Evolutionary conservation across 306 rosid species (phyloP).

Genomic region (Inga laurina): DNA sequence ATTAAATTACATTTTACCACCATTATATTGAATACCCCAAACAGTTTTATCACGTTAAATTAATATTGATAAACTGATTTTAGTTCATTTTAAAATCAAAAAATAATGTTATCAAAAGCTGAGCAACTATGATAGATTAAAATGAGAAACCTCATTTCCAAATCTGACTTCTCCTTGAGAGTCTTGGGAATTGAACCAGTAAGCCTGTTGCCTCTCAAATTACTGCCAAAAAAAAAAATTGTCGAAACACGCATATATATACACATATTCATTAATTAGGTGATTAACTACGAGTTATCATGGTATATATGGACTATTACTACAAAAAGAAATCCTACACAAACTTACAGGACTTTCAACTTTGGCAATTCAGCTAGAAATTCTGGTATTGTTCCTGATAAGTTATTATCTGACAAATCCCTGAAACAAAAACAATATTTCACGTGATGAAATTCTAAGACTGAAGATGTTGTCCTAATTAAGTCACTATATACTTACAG

Average conservation of each 20-base stretch:
- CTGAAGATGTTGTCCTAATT: neutral
- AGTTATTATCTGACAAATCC: slow-evolving; percentile 43
- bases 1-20: neutral
- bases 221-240: slow-evolving; percentile 2
- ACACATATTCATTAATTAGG: neutral
- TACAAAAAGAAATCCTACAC: neutral
- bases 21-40: neutral
- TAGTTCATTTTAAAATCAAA: neutral
- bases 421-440: slow-evolving; percentile 8
- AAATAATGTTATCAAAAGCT: neutral
- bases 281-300: too few relatives aligned
- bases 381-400: slow-evolving; percentile 41
- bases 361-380: slow-evolving; percentile 16
- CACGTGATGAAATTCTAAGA: neutral
- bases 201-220: slow-evolving; percentile 28
- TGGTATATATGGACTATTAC: too few relatives aligned
- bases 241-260: neutral
- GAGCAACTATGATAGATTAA: neutral
- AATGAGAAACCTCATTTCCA: slow-evolving; percentile 11
- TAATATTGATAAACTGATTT: neutral
- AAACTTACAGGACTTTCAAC: neutral
- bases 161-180: slow-evolving; percentile 25
- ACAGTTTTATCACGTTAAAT: neutral
- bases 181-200: slow-evolving; percentile 32
- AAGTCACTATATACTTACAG: slow-evolving; percentile 5